Evolutionary conservation across 495 filamentous ascomycete species (phyloP).

Genomic region (Astrocystis sublimbata): DNA sequence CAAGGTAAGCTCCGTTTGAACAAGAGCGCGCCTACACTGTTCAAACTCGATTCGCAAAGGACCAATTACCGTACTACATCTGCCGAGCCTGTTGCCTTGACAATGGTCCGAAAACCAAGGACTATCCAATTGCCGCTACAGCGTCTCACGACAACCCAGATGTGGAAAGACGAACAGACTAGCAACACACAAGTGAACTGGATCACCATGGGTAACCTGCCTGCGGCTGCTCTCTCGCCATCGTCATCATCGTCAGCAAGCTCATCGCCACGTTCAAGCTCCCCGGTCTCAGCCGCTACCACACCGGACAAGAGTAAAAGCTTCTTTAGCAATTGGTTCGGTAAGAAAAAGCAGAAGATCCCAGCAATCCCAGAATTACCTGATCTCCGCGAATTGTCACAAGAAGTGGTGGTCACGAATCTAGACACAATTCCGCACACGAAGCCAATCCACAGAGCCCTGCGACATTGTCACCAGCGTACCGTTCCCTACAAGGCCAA

Average conservation of each 20-base stretch:
- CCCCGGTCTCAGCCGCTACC: constrained; percentile 17
- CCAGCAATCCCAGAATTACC: not conserved
- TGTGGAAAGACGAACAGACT: constrained; percentile 31
- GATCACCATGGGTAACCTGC: constrained; percentile 27
- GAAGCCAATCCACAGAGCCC: constrained; percentile 18
- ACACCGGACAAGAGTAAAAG: constrained; percentile 10
- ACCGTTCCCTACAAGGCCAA: constrained; percentile 31
- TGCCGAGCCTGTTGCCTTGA: constrained; percentile 31
- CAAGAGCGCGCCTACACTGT: constrained; percentile 20
- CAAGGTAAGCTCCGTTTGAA: not conserved
- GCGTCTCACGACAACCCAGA: constrained; percentile 29
- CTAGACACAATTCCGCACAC: constrained; percentile 18
- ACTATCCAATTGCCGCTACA: constrained; percentile 29
- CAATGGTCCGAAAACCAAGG: constrained; percentile 28
- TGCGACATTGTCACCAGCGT: constrained; percentile 19
- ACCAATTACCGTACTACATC: constrained; percentile 30
- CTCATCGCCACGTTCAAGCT: constrained; percentile 1
- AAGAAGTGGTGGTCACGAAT: constrained; percentile 22
- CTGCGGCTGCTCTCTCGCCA: constrained; percentile 14
- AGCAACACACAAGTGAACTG: constrained; percentile 28
- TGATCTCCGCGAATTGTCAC: constrained; percentile 12
- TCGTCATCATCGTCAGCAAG: constrained; percentile 14
- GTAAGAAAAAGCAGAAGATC: constrained; percentile 20
- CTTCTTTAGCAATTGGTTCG: constrained; percentile 24
- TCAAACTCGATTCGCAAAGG: constrained; percentile 24